Percentiles rank a stretch among this genome's conserved stretches.
phyloP scores from a whole-genome alignment of 78 protist genomes.

The Planoprotostelium fungivorum region DNA sequence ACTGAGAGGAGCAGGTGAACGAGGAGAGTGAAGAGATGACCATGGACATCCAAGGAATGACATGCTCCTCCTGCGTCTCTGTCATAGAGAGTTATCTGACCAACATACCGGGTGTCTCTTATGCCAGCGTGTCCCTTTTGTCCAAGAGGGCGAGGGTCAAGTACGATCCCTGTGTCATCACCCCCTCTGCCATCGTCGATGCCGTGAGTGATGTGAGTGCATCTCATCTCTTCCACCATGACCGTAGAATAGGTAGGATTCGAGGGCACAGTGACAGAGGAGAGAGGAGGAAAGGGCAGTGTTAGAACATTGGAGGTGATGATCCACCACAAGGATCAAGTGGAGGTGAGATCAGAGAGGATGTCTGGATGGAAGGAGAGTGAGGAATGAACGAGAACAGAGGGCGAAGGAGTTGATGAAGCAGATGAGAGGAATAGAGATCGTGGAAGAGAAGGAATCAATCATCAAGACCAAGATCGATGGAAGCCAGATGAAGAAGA shows the following conservation, averaged over 20 bases:
- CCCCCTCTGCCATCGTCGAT: slow-evolving; percentile 8
- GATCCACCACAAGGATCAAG: no score
- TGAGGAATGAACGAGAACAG: neutral
- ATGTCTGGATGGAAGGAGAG: neutral
- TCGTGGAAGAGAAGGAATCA: neutral
- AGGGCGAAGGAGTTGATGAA: neutral
- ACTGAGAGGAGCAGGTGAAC: neutral
- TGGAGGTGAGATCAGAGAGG: no score
- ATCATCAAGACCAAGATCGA: no score
- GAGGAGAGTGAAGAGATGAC: neutral
- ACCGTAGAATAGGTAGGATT: slow-evolving; percentile 2
- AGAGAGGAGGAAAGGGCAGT: neutral
- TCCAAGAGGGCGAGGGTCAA: slow-evolving; percentile 47
- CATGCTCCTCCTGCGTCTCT: slow-evolving; percentile 58
- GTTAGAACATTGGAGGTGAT: neutral
- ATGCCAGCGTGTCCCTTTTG: slow-evolving; percentile 30
- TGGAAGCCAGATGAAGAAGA: neutral
- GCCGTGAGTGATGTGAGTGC: slow-evolving; percentile 16
- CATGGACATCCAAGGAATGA: slow-evolving; percentile 58
- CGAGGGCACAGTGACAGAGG: neutral
- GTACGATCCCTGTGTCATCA: slow-evolving; percentile 8
- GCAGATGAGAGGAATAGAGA: neutral
- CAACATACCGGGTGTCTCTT: slow-evolving; percentile 21
- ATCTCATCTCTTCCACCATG: slow-evolving; percentile 25
- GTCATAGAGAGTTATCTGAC: slow-evolving; percentile 43